Percentiles rank a stretch among this genome's conserved stretches.
phyloP scores from a whole-genome alignment of 306 rosid species.

The Ochetophila trinervis region DNA sequence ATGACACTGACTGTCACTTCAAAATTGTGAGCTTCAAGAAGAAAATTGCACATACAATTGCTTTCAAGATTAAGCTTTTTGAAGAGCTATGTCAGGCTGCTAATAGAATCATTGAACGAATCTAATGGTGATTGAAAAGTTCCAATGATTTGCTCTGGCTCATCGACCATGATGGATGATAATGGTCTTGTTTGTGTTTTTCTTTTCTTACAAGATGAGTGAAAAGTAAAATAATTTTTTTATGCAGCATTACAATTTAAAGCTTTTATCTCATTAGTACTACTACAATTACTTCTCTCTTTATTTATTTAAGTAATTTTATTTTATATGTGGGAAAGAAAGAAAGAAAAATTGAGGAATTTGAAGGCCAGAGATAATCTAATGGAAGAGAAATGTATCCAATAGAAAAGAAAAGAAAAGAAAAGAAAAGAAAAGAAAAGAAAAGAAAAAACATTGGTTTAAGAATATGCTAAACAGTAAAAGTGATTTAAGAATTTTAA shows the following conservation, averaged over 20 bases:
- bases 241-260: neutral
- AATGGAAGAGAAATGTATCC: too few species aligned
- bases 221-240: neutral
- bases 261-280: too few species aligned
- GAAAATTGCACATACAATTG: neutral
- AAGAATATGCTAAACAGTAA: too few species aligned
- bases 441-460: too few species aligned
- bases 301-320: neutral
- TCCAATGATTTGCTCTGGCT: neutral
- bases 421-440: too few species aligned
- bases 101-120: slow-evolving; percentile 17
- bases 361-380: too few species aligned
- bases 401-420: too few species aligned
- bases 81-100: slow-evolving; percentile 24
- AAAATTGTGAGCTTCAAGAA: neutral
- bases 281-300: neutral
- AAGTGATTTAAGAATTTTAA: too few species aligned
- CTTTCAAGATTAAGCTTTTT: slow-evolving; percentile 4
- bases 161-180: neutral
- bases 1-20: neutral
- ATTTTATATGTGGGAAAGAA: too few species aligned
- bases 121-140: neutral
- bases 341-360: too few species aligned
- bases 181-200: neutral
- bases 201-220: neutral